Evolutionary conservation across 257 asterid species (phyloP).

Genomic region (Anisodus tanguticus): DNA sequence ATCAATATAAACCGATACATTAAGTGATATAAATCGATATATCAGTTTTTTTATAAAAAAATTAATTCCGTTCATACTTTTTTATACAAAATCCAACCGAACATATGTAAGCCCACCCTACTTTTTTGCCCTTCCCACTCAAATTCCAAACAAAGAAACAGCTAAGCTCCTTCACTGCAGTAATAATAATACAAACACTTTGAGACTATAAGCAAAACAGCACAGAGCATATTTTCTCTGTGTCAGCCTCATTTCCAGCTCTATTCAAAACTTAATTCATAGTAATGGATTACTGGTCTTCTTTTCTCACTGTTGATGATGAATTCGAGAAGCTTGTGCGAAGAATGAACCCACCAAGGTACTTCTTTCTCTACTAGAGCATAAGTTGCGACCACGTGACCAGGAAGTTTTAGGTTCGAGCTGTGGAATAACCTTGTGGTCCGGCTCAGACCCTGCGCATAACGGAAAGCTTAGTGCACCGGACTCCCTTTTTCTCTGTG

Average conservation of each 20-base stretch:
- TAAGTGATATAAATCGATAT: no score
- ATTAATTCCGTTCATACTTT: no score
- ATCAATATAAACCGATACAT: no score
- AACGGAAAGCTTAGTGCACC: no score
- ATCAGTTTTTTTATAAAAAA: no score
- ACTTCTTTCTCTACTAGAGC: neutral
- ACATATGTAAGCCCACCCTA: no score
- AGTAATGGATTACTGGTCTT: conserved; percentile 59
- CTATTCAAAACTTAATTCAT: neutral
- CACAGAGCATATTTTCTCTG: conserved; percentile 24
- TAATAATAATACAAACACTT: neutral
- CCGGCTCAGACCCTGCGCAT: no score
- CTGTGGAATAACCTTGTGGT: no score
- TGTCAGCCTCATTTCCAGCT: neutral
- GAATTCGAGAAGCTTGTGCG: conserved; percentile 78
- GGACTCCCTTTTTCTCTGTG: neutral
- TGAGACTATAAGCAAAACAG: neutral
- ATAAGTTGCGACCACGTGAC: no score
- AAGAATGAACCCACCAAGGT: conserved; percentile 88
- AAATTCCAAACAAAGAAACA: conserved; percentile 7
- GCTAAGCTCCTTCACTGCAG: conserved; percentile 16
- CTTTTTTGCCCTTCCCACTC: conserved; percentile 17
- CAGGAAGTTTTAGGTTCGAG: no score
- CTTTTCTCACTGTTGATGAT: conserved; percentile 63
- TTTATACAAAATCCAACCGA: no score